Evolutionary conservation across 2,329 filamentous ascomycete genomes (phyloP).

Genomic region (Cercospora sesami): DNA sequence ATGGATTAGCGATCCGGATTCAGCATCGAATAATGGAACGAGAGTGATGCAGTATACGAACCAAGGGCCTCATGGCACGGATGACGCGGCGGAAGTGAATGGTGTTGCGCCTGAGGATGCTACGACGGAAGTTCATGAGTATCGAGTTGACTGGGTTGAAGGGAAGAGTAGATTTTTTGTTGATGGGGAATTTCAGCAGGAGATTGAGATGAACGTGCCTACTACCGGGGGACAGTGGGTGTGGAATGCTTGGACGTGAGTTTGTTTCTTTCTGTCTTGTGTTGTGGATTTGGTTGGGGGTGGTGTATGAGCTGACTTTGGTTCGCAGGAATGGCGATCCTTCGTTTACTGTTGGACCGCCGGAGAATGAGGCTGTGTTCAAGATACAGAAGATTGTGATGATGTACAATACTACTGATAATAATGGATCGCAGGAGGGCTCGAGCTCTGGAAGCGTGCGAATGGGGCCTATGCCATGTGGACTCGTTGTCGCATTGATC

Average conservation of each 20-base stretch:
- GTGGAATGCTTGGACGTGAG: constrained; percentile 32
- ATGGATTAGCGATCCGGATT: constrained; percentile 26
- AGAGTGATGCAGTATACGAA: constrained; percentile 27
- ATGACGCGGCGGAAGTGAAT: constrained; percentile 2
- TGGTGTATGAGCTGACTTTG: background rate
- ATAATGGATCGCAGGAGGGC: background rate
- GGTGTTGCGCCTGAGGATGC: constrained; percentile 15
- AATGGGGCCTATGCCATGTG: background rate
- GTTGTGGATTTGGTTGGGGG: background rate
- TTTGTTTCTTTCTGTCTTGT: background rate
- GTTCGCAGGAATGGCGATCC: constrained; percentile 25
- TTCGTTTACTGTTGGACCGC: constrained; percentile 26
- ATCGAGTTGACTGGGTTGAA: constrained; percentile 29
- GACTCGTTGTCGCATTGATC: background rate
- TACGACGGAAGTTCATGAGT: constrained; percentile 24
- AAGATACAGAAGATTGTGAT: constrained; percentile 32
- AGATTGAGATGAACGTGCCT: constrained; percentile 23
- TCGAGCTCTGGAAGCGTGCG: background rate
- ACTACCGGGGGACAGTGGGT: constrained; percentile 23
- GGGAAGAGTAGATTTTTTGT: constrained; percentile 24
- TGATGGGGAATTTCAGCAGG: constrained; percentile 22
- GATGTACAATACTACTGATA: constrained; percentile 23
- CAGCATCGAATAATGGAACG: constrained; percentile 21
- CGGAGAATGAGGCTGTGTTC: constrained; percentile 27
- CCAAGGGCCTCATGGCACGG: constrained; percentile 18